Evolutionary conservation across 2,329 filamentous ascomycete species (phyloP).

Genomic region (Exophiala alcalophila): DNA sequence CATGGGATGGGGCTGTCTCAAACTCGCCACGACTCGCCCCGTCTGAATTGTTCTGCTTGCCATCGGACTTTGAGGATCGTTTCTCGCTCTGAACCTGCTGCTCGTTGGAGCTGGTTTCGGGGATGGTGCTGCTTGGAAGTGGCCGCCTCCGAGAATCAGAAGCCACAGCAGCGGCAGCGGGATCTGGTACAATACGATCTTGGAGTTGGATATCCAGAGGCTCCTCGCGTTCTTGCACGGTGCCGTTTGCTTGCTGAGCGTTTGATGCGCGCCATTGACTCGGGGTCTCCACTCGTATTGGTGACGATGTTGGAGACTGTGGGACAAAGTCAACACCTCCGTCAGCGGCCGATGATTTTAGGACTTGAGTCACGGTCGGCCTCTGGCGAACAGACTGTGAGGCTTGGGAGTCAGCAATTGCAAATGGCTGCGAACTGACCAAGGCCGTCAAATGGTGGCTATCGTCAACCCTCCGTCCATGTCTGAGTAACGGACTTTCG

Average conservation of each 20-base stretch:
- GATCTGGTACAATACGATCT: background rate
- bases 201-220: background rate
- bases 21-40: constrained; percentile 15
- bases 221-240: too few relatives aligned
- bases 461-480: constrained; percentile 2
- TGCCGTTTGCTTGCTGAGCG: background rate
- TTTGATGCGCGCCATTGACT: background rate
- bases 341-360: constrained; percentile 10
- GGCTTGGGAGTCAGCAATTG: constrained; percentile 27
- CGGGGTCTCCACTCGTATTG: background rate
- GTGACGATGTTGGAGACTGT: constrained; percentile 20
- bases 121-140: constrained; percentile 18
- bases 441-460: background rate
- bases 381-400: constrained; percentile 13
- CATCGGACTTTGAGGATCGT: background rate
- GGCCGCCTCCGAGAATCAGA: constrained; percentile 3
- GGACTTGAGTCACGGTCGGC: constrained; percentile 1
- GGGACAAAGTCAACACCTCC: constrained; percentile 25
- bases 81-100: constrained; percentile 3
- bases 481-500: constrained; percentile 22
- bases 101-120: constrained; percentile 26
- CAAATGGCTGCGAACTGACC: constrained; percentile 19
- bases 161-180: background rate
- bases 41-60: constrained; percentile 1
- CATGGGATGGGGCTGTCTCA: constrained; percentile 24